These are phyloP conservation scores for Sugiyamaella paludigena DNA, from an alignment of 1,139 yeast genomes.

Conservation along the genomic window DNA sequence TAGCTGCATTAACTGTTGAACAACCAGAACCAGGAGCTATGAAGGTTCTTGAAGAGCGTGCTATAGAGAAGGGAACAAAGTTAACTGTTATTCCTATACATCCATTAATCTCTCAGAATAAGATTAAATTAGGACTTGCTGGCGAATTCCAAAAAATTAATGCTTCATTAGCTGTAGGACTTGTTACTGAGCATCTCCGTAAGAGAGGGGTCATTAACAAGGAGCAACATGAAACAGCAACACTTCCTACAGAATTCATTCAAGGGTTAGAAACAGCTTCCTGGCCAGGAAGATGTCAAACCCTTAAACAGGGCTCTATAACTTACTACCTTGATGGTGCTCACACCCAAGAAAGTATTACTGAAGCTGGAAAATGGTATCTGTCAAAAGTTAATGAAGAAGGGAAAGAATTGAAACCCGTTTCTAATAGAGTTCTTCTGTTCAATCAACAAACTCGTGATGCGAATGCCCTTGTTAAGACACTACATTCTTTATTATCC, in stretches of 20 bases:
- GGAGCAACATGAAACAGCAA: conserved; percentile 9
- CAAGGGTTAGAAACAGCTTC: conserved; percentile 65
- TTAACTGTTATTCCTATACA: conserved; percentile 53
- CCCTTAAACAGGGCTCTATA: conserved; percentile 47
- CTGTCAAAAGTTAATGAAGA: conserved; percentile 34
- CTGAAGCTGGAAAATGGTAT: conserved; percentile 81
- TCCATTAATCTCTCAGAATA: conserved; percentile 33
- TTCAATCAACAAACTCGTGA: conserved; percentile 96
- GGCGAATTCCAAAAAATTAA: conserved; percentile 84
- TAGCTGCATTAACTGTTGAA: conserved; percentile 66
- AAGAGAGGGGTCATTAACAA: conserved; percentile 41
- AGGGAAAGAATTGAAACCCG: conserved; percentile 17
- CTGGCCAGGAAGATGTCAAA: conserved; percentile 97
- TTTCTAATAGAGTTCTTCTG: conserved; percentile 47
- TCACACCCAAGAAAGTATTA: conserved; percentile 84
- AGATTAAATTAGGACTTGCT: conserved; percentile 66
- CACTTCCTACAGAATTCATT: conserved; percentile 55
- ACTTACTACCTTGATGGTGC: conserved; percentile 95
- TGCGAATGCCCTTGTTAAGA: conserved; percentile 60
- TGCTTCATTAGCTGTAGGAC: conserved; percentile 83
- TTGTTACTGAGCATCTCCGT: conserved; percentile 62
- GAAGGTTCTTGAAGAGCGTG: conserved; percentile 55
- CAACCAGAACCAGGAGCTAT: conserved; percentile 53
- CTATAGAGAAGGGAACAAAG: conserved; percentile 54
- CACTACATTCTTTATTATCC: conserved; percentile 48